These are phyloP conservation scores for Cordyceps militaris DNA, from an alignment of 2,329 filamentous ascomycete genomes.

Conservation along the genomic window DNA sequence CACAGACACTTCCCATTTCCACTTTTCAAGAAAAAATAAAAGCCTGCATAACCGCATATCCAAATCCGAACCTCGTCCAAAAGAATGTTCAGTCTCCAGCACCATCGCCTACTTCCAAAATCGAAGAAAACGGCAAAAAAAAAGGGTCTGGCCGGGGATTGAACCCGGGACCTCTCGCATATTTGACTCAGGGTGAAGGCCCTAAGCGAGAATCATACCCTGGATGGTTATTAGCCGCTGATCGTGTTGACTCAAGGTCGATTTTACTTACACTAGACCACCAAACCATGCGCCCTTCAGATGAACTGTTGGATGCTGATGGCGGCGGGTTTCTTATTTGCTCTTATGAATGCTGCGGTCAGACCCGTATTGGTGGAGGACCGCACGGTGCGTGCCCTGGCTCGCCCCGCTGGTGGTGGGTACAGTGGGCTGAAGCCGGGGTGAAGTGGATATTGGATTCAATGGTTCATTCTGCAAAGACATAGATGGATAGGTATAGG, in stretches of 20 bases:
- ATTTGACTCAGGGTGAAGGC: constrained; percentile 17
- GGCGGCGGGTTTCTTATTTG: constrained; percentile 10
- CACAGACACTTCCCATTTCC: no score
- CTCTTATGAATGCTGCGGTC: constrained; percentile 1
- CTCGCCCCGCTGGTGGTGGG: constrained; percentile 3
- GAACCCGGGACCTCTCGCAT: constrained; percentile 41
- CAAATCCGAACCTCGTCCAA: neutral
- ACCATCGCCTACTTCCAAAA: neutral
- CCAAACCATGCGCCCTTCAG: constrained; percentile 7
- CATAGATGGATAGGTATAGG: no score
- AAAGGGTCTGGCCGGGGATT: constrained; percentile 38
- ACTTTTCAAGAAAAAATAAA: no score
- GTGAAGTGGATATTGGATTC: no score
- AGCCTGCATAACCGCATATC: no score
- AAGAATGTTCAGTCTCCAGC: neutral
- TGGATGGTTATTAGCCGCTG: constrained; percentile 15
- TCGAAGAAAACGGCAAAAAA: constrained; percentile 18
- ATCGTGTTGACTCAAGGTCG: no score
- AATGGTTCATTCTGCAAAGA: no score
- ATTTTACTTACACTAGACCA: constrained; percentile 13
- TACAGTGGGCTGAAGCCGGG: no score
- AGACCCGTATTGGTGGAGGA: neutral
- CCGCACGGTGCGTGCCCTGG: neutral
- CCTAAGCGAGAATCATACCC: constrained; percentile 29
- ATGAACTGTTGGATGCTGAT: constrained; percentile 8